Percentiles rank a stretch among this genome's conserved stretches.
phyloP scores from a whole-genome alignment of 2,329 filamentous ascomycete genomes.

The Plectosphaerella cucumerina region DNA sequence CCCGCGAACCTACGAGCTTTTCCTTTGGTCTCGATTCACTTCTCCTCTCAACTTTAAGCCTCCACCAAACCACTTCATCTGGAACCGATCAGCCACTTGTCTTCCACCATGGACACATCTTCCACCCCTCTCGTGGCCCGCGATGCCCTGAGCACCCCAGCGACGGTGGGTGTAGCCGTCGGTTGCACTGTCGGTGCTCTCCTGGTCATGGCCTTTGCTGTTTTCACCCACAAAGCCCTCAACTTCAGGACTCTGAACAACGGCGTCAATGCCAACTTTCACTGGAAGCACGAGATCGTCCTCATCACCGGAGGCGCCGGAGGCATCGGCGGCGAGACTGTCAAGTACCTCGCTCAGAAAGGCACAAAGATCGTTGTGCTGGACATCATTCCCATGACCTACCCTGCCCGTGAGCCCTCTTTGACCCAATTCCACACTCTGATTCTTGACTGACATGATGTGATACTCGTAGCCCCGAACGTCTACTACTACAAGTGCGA shows the following conservation, averaged over 20 bases:
- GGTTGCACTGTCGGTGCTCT: no score
- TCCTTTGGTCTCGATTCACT: no score
- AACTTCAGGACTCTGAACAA: conserved; percentile 21
- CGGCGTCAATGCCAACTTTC: conserved; percentile 37
- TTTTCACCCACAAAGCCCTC: conserved; percentile 26
- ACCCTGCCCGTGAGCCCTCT: conserved; percentile 25
- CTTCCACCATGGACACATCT: no score
- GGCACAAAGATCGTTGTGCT: conserved; percentile 54
- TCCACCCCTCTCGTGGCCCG: no score
- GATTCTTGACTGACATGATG: neutral
- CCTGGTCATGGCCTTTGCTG: no score
- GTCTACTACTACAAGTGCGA: conserved; percentile 54
- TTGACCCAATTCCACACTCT: neutral
- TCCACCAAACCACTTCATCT: no score
- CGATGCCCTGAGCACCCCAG: no score
- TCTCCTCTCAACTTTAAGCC: no score
- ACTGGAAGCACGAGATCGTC: conserved; percentile 52
- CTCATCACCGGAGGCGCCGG: conserved; percentile 57
- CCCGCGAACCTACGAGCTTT: no score
- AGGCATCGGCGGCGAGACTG: conserved; percentile 54
- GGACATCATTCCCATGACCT: conserved; percentile 48
- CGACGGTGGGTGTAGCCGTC: no score
- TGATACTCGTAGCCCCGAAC: conserved; percentile 13
- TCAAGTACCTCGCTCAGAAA: conserved; percentile 43
- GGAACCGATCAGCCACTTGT: no score